Conservation (phyloP, 176 grass and related monocot species). For the Pharus latifolius region DNA sequence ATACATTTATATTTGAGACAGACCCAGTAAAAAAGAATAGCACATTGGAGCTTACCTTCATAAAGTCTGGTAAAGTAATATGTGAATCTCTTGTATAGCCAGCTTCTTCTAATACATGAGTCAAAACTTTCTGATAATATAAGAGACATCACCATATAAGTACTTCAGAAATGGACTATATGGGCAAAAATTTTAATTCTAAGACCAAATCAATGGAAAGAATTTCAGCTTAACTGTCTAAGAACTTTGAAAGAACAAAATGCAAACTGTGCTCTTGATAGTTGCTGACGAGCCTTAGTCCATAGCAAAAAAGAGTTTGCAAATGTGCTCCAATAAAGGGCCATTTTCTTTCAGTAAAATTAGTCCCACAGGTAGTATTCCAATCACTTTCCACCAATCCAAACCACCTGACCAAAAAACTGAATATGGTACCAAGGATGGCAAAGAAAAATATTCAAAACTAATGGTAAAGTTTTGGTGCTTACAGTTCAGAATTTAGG, state of each 20-base stretch:
- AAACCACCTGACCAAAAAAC: not conserved
- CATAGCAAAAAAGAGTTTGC: not conserved
- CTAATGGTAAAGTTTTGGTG: too few relatives aligned
- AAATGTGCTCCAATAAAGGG: not conserved
- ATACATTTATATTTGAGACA: not conserved
- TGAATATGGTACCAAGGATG: not conserved
- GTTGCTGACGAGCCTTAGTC: not conserved
- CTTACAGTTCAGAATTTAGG: not conserved
- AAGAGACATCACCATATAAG: not conserved
- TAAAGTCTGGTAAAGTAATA: slow-evolving; percentile 61
- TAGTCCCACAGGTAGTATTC: not conserved
- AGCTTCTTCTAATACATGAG: slow-evolving; percentile 71
- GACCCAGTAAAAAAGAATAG: not conserved
- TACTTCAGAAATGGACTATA: not conserved
- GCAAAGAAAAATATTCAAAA: too few relatives aligned
- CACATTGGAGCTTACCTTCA: slow-evolving; percentile 41
- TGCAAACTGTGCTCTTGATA: too few relatives aligned
- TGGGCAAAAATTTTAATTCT: not conserved
- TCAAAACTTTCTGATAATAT: slow-evolving; percentile 57
- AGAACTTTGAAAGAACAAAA: too few relatives aligned
- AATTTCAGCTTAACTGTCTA: not conserved
- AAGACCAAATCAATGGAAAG: not conserved
- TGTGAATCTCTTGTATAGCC: slow-evolving; percentile 55
- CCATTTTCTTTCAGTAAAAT: not conserved
- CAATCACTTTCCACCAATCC: not conserved